phyloP scores from a whole-genome alignment of 139 green algal genomes.

The Tetradesmus obliquus region DNA sequence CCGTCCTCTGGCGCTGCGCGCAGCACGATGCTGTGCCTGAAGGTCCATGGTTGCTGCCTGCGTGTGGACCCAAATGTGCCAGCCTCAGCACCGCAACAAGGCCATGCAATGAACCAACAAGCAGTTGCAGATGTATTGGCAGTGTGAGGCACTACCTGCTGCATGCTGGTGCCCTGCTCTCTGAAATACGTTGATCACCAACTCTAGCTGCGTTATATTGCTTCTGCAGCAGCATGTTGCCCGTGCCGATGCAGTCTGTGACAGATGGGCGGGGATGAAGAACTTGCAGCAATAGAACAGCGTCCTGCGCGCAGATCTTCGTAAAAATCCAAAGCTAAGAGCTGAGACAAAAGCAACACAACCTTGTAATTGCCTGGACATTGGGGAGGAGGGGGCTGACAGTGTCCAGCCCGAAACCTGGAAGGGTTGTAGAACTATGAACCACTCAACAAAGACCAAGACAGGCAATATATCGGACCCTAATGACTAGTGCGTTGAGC shows the following conservation, averaged over 20 bases:
- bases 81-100: neutral
- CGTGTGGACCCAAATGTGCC: neutral
- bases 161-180: neutral
- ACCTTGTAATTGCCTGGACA: no score
- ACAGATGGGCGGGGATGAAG: neutral
- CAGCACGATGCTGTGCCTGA: neutral
- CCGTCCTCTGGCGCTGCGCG: conserved; percentile 8
- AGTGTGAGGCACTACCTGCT: neutral
- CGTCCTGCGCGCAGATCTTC: neutral
- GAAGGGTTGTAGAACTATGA: no score
- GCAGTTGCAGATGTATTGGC: neutral
- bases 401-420: no score
- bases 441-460: no score
- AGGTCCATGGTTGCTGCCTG: neutral
- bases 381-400: no score
- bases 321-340: neutral
- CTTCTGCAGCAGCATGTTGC: conserved; percentile 4
- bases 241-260: neutral
- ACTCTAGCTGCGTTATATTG: neutral
- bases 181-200: neutral
- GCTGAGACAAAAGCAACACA: no score
- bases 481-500: no score
- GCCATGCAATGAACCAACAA: neutral
- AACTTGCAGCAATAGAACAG: neutral
- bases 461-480: no score